A percentile compares a stretch with the other conserved stretches of the same genome.
Conservation (phyloP, 2,329 filamentous ascomycete species). For the Pyrenophora seminiperda region DNA sequence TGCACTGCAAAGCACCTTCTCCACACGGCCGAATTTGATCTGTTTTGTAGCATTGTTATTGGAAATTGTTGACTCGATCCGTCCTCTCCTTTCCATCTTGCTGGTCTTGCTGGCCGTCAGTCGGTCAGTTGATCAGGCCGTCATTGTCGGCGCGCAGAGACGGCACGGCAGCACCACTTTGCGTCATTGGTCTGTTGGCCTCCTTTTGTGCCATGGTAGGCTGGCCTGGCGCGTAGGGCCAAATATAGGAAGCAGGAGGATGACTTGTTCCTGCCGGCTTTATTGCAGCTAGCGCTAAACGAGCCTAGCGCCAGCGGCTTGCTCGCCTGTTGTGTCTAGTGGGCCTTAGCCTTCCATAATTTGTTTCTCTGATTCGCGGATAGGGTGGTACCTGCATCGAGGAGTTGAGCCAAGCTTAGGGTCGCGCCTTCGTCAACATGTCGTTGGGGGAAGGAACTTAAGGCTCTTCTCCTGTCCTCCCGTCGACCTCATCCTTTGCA, state of each 20-base stretch:
- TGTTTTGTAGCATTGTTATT: slow-evolving; percentile 2
- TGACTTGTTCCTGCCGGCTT: slow-evolving; percentile 12
- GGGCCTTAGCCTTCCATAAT: too few species aligned
- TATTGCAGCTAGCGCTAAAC: slow-evolving; percentile 18
- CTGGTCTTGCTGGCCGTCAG: not conserved
- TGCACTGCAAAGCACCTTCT: slow-evolving; percentile 5
- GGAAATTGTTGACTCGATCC: not conserved
- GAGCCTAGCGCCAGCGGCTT: slow-evolving; percentile 20
- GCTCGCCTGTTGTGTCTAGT: slow-evolving; percentile 1
- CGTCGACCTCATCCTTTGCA: slow-evolving; percentile 30
- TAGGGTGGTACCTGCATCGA: slow-evolving; percentile 21
- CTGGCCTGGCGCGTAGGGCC: too few species aligned
- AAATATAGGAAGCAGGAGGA: slow-evolving; percentile 15
- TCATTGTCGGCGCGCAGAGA: too few species aligned
- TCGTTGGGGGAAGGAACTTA: slow-evolving; percentile 4
- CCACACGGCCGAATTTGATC: slow-evolving; percentile 6
- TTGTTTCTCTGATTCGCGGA: slow-evolving; percentile 10
- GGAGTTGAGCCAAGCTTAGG: slow-evolving; percentile 18
- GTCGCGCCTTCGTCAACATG: slow-evolving; percentile 30
- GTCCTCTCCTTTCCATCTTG: not conserved
- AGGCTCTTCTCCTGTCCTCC: too few species aligned
- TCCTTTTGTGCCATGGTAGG: not conserved
- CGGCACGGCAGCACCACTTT: not conserved
- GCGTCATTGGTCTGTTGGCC: not conserved
- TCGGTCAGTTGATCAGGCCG: too few species aligned